These are phyloP conservation scores for Prunus davidiana DNA, from an alignment of 306 rosid genomes.

Conservation along the genomic window DNA sequence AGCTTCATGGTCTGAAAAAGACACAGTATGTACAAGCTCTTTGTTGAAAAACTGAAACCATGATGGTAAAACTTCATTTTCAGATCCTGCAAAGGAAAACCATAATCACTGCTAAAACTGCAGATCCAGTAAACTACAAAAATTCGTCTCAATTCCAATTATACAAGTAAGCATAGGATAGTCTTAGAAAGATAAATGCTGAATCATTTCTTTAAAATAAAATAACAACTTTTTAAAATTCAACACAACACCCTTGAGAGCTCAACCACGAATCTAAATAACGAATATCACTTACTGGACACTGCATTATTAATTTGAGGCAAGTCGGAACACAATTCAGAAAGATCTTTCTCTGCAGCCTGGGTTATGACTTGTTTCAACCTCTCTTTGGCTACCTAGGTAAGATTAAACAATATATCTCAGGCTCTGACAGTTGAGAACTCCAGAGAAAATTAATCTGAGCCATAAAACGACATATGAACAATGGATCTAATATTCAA, in stretches of 20 bases:
- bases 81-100: slow-evolving; percentile 55
- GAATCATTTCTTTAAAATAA: neutral
- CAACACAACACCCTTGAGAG: slow-evolving; percentile 17
- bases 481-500: neutral
- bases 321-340: slow-evolving; percentile 48
- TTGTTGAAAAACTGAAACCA: slow-evolving; percentile 90
- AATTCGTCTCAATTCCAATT: neutral
- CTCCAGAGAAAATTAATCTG: neutral
- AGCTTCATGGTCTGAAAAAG: slow-evolving; percentile 98
- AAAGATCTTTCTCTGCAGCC: slow-evolving; percentile 65
- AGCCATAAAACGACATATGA: slow-evolving; percentile 1
- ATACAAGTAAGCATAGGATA: neutral
- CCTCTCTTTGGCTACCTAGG: slow-evolving; percentile 75
- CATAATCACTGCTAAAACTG: slow-evolving; percentile 7
- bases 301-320: slow-evolving; percentile 36
- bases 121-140: neutral
- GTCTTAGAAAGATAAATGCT: neutral
- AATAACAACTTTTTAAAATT: neutral
- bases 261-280: neutral
- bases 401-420: slow-evolving; percentile 19
- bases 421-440: slow-evolving; percentile 8
- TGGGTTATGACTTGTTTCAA: slow-evolving; percentile 68
- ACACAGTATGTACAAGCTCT: slow-evolving; percentile 66
- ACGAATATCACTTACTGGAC: slow-evolving; percentile 47
- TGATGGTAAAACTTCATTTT: slow-evolving; percentile 57